These are phyloP conservation scores for Triticum timopheevii DNA, from an alignment of 176 grass and related monocot species.

Conservation along the genomic window DNA sequence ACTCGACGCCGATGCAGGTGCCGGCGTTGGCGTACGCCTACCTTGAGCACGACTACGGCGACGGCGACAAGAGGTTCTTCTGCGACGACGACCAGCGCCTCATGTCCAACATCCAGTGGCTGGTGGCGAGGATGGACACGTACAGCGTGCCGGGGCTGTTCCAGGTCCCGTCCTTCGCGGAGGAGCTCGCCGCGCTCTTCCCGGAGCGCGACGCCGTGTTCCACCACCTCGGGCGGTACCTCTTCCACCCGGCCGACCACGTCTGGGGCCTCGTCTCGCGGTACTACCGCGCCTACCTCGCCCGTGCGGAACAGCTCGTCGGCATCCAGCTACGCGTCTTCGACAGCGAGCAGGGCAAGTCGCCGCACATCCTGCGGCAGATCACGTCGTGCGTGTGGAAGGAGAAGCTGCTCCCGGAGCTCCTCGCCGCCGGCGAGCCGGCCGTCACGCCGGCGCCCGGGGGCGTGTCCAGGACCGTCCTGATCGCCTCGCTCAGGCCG, in stretches of 20 bases:
- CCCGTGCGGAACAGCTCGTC: slow-evolving; percentile 19
- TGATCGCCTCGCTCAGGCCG: slow-evolving; percentile 38
- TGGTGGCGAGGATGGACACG: slow-evolving; percentile 45
- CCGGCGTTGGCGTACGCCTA: slow-evolving; percentile 44
- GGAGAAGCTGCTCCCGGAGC: slow-evolving; percentile 28
- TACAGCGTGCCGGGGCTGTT: slow-evolving; percentile 59
- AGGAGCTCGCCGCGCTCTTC: slow-evolving; percentile 49
- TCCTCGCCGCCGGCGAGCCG: background rate
- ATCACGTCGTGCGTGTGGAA: slow-evolving; percentile 24
- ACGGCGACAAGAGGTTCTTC: slow-evolving; percentile 38
- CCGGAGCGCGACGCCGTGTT: slow-evolving; percentile 50
- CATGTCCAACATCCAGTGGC: slow-evolving; percentile 42
- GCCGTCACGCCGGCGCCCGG: background rate
- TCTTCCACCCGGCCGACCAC: slow-evolving; percentile 56
- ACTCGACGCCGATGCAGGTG: background rate
- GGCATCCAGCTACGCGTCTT: slow-evolving; percentile 58
- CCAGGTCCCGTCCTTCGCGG: slow-evolving; percentile 25
- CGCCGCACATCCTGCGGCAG: slow-evolving; percentile 25
- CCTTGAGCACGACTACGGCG: slow-evolving; percentile 28
- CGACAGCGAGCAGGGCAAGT: background rate
- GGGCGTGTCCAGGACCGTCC: slow-evolving; percentile 7
- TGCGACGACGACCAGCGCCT: slow-evolving; percentile 56
- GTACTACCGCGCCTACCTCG: slow-evolving; percentile 45
- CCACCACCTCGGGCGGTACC: slow-evolving; percentile 59
- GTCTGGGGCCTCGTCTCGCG: slow-evolving; percentile 68